Percentiles rank a stretch among this genome's conserved stretches.
phyloP scores from a whole-genome alignment of 2,329 filamentous ascomycete species.

The Ophiostoma australiae region DNA sequence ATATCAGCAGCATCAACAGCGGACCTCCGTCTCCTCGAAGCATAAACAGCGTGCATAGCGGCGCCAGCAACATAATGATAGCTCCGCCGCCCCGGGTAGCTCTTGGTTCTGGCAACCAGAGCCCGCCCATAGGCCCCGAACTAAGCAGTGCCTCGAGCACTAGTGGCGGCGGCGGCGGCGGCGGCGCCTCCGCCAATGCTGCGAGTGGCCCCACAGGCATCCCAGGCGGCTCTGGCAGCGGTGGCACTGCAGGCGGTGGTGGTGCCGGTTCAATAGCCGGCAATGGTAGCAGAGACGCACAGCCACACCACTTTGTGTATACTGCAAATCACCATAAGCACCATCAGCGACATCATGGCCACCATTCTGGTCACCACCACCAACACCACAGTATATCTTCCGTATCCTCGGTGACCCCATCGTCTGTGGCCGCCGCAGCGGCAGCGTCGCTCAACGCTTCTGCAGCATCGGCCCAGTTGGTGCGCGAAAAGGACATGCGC shows the following conservation, averaged over 20 bases:
- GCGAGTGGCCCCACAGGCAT: background rate
- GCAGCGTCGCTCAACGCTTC: slow-evolving; percentile 20
- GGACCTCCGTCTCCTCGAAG: background rate
- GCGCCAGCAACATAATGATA: slow-evolving; percentile 32
- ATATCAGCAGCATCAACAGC: slow-evolving; percentile 30
- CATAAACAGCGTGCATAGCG: background rate
- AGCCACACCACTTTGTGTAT: background rate
- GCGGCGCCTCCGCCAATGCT: slow-evolving; percentile 16
- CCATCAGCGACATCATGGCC: slow-evolving; percentile 25
- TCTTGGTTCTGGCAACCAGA: slow-evolving; percentile 19
- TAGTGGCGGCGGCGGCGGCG: slow-evolving; percentile 24
- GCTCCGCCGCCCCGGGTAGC: slow-evolving; percentile 41
- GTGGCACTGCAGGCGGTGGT: background rate
- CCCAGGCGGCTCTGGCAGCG: background rate
- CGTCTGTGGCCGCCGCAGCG: slow-evolving; percentile 24
- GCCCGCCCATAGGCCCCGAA: slow-evolving; percentile 15
- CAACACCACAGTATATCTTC: slow-evolving; percentile 18
- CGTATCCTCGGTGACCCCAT: slow-evolving; percentile 16
- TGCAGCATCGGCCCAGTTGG: slow-evolving; percentile 33
- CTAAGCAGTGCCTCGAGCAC: background rate
- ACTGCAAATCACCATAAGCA: slow-evolving; percentile 16
- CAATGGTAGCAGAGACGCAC: background rate
- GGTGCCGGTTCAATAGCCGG: background rate
- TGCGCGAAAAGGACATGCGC: slow-evolving; percentile 46
- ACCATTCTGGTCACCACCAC: slow-evolving; percentile 1